Conservation (phyloP, 176 grass and related monocot genomes). For the Carex pumila region DNA sequence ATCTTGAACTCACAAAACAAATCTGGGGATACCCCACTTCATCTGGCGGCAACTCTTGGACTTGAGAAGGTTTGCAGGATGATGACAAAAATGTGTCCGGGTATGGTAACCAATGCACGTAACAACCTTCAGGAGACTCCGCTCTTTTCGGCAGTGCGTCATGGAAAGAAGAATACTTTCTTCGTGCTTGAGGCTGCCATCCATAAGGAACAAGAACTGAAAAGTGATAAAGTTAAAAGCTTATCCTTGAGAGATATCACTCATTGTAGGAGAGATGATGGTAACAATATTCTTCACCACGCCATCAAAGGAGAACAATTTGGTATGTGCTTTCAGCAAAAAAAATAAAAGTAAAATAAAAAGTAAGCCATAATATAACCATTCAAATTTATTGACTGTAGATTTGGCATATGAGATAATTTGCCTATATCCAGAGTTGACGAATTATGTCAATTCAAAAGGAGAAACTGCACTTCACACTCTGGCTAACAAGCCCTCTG, state of each 20-base stretch:
- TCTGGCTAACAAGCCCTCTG: constrained; percentile 1
- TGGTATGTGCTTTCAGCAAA: background rate
- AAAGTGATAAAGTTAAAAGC: background rate
- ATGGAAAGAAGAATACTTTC: background rate
- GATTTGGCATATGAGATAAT: constrained; percentile 3
- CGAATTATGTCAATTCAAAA: background rate
- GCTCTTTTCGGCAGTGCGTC: background rate
- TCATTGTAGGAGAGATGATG: background rate
- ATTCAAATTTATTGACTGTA: background rate
- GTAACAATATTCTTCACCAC: background rate
- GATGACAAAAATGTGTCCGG: background rate
- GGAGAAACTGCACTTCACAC: constrained; percentile 14
- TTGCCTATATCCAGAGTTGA: background rate
- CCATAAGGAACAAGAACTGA: background rate
- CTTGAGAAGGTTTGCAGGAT: background rate
- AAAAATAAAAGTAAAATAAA: background rate
- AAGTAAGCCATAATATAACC: too few species aligned
- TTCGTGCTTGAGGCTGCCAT: background rate
- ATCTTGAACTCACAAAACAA: background rate
- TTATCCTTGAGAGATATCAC: background rate
- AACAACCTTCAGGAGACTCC: background rate
- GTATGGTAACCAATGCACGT: background rate
- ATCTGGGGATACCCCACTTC: background rate
- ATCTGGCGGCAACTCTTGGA: background rate
- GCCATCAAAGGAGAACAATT: background rate